These are phyloP conservation scores for Bruguiera sexangula DNA, from an alignment of 345 rosid genomes.

Conservation along the genomic window DNA sequence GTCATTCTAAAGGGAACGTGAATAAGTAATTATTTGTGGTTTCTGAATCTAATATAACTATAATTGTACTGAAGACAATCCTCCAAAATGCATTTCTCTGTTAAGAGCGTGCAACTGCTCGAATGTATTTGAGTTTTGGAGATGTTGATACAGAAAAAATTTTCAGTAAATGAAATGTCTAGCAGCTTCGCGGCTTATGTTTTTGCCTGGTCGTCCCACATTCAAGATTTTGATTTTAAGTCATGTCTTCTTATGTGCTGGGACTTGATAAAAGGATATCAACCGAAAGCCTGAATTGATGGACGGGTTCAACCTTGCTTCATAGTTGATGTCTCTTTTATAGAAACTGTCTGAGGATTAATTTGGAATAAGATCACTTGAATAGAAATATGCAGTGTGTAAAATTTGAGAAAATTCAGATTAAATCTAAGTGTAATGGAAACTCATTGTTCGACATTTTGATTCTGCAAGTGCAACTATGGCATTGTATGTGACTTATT, in stretches of 20 bases:
- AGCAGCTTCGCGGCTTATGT: neutral
- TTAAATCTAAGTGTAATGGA: too few species aligned
- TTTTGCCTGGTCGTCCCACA: neutral
- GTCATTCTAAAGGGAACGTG: conserved; percentile 3
- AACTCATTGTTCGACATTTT: too few species aligned
- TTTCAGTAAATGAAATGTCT: neutral
- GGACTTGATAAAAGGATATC: too few species aligned
- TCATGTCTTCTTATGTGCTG: neutral
- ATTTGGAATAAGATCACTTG: too few species aligned
- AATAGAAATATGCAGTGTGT: too few species aligned
- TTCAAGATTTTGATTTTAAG: neutral
- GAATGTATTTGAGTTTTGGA: conserved; percentile 5
- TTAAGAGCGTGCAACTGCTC: neutral
- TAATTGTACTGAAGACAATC: conserved; percentile 2
- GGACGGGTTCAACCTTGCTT: too few species aligned
- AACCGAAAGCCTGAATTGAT: too few species aligned
- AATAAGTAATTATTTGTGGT: conserved; percentile 8
- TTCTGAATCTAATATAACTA: neutral
- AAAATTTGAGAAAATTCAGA: too few species aligned
- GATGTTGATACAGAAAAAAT: conserved; percentile 16
- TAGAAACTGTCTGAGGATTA: too few species aligned
- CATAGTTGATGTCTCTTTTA: too few species aligned
- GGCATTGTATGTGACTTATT: too few species aligned
- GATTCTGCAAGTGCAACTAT: too few species aligned
- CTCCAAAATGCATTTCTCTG: conserved; percentile 8